Percentiles rank a stretch among this genome's conserved stretches.
Evolutionary conservation across 1,139 yeast species (phyloP).

Genomic region (Geotrichum cucujoidarum): DNA sequence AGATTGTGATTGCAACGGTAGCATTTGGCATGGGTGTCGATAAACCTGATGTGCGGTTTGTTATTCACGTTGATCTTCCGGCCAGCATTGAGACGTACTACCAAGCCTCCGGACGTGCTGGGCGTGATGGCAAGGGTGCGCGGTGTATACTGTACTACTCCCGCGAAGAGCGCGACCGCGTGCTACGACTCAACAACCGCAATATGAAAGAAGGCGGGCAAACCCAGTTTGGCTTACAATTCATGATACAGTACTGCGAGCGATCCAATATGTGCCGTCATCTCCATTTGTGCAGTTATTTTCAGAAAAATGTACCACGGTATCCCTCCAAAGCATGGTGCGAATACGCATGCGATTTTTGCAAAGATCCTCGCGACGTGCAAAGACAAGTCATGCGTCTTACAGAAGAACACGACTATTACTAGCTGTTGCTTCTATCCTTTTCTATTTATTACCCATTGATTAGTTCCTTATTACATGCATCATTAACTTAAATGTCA

Average conservation of each 20-base stretch:
- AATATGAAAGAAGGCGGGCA: background rate
- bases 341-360: constrained; percentile 35
- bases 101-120: constrained; percentile 94
- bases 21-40: constrained; percentile 98
- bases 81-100: constrained; percentile 85
- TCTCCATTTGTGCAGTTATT: constrained; percentile 70
- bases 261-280: constrained; percentile 76
- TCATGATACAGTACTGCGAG: constrained; percentile 71
- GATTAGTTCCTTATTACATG: background rate
- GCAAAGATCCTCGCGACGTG: constrained; percentile 26
- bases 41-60: constrained; percentile 86
- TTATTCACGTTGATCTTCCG: constrained; percentile 77
- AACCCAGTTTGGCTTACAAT: constrained; percentile 7
- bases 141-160: constrained; percentile 72
- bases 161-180: constrained; percentile 48
- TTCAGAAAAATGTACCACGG: constrained; percentile 50
- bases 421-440: background rate
- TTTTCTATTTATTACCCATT: too few relatives aligned
- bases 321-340: constrained; percentile 27
- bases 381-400: constrained; percentile 11
- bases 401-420: constrained; percentile 7
- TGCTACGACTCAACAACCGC: constrained; percentile 26
- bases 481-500: constrained; percentile 1
- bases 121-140: constrained; percentile 78
- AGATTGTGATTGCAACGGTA: constrained; percentile 59